Conservation (phyloP, 371 early-diverging fungal species). For the Actinomortierella wolfii region DNA sequence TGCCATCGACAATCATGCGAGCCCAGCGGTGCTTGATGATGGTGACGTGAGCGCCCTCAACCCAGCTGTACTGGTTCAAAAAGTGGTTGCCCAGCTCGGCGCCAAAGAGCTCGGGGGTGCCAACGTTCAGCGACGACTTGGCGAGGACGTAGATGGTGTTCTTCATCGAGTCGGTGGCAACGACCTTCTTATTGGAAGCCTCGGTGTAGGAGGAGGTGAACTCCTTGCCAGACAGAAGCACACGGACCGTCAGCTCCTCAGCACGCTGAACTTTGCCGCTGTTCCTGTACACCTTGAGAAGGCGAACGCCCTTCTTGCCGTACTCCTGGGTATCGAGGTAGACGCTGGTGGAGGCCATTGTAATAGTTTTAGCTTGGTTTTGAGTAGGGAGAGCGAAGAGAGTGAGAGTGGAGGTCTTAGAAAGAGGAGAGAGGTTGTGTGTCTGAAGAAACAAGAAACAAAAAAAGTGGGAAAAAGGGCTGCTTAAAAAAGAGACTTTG, state of each 20-base stretch:
- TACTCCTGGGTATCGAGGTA: conserved; percentile 49
- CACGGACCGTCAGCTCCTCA: conserved; percentile 77
- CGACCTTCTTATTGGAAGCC: conserved; percentile 75
- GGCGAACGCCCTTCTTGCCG: conserved; percentile 81
- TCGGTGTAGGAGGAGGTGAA: conserved; percentile 81
- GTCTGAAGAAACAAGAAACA: not conserved
- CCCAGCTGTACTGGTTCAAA: conserved; percentile 71
- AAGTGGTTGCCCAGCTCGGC: conserved; percentile 73
- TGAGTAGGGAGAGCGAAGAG: conserved; percentile 3
- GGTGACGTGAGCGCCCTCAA: conserved; percentile 70
- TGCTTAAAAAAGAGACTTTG: not conserved
- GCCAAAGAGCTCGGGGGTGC: conserved; percentile 77
- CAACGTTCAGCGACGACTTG: conserved; percentile 72
- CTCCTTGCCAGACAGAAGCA: conserved; percentile 71
- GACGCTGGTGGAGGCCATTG: conserved; percentile 34
- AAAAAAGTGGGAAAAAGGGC: not conserved
- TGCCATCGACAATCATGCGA: conserved; percentile 70
- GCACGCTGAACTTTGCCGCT: conserved; percentile 66
- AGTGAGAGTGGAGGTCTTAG: conserved; percentile 3
- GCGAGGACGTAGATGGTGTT: conserved; percentile 83
- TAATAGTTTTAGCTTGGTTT: conserved; percentile 10
- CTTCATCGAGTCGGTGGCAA: conserved; percentile 82
- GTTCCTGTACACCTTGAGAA: conserved; percentile 77
- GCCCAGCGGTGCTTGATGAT: conserved; percentile 81
- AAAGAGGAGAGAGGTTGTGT: conserved; percentile 3